Percentiles rank a stretch among this genome's conserved stretches.
These are phyloP conservation scores for Mucor indicus DNA, from an alignment of 371 early-diverging fungal genomes.

Conservation along the genomic window DNA sequence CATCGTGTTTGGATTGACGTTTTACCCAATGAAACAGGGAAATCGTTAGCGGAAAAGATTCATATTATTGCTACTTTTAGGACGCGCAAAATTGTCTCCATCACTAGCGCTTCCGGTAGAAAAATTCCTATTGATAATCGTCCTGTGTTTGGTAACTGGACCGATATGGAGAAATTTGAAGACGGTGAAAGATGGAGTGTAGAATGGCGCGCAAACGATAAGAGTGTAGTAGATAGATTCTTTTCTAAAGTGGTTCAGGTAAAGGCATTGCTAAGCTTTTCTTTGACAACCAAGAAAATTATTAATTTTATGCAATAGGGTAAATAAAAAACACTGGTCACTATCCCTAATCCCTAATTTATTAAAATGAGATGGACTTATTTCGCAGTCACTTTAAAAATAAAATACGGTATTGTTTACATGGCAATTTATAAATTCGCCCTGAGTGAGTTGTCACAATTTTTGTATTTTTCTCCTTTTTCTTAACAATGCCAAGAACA, in stretches of 20 bases:
- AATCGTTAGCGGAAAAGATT: conserved; percentile 42
- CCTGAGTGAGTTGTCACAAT: too few relatives aligned
- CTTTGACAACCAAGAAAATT: too few relatives aligned
- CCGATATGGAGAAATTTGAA: conserved; percentile 37
- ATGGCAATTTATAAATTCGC: too few relatives aligned
- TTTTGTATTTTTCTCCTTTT: too few relatives aligned
- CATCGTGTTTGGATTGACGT: conserved; percentile 48
- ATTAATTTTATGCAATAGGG: too few relatives aligned
- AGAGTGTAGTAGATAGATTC: conserved; percentile 33
- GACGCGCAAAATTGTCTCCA: conserved; percentile 41
- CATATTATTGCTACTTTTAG: conserved; percentile 47
- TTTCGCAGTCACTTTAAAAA: too few relatives aligned
- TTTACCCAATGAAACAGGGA: conserved; percentile 43
- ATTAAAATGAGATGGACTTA: too few relatives aligned
- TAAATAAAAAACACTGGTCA: too few relatives aligned
- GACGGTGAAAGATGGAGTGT: conserved; percentile 49
- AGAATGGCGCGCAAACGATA: conserved; percentile 36
- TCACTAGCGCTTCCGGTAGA: conserved; percentile 38
- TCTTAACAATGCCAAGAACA: too few relatives aligned
- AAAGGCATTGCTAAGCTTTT: too few relatives aligned
- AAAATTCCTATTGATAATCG: conserved; percentile 33
- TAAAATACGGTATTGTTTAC: too few relatives aligned
- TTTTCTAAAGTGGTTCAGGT: conserved; percentile 38
- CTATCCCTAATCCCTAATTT: too few relatives aligned
- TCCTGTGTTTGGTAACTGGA: conserved; percentile 40